Percentiles rank a stretch among this genome's conserved stretches.
These are phyloP conservation scores for Eutrema japonicum DNA, from an alignment of 345 rosid species.

Conservation along the genomic window DNA sequence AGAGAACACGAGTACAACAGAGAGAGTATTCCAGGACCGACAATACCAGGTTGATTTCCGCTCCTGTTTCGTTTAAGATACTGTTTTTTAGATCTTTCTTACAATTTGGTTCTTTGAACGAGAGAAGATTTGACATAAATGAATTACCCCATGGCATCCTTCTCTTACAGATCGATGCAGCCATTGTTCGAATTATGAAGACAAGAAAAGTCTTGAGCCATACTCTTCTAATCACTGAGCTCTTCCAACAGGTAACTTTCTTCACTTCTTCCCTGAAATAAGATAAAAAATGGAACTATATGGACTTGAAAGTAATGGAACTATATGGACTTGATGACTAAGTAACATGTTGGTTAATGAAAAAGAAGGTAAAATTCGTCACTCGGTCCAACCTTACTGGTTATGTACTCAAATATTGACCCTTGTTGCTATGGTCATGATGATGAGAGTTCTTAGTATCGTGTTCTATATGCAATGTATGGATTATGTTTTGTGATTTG, in stretches of 20 bases:
- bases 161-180: constrained; percentile 84
- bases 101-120: neutral
- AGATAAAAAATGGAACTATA: neutral
- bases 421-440: neutral
- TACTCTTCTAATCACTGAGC: constrained; percentile 98
- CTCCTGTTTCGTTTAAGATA: neutral
- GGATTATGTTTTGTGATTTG: constrained; percentile 28
- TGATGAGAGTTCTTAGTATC: neutral
- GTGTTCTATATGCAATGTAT: neutral
- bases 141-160: neutral
- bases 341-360: neutral
- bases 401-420: neutral
- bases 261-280: neutral
- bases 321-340: neutral
- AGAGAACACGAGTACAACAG: constrained; percentile 96
- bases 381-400: neutral
- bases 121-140: constrained; percentile 23
- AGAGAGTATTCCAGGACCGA: constrained; percentile 97
- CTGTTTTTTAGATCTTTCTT: neutral
- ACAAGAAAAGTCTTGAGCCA: constrained; percentile 96
- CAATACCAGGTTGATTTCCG: constrained; percentile 81
- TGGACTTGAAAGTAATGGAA: neutral
- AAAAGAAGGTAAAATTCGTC: neutral
- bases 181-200: constrained; percentile 98
- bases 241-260: constrained; percentile 88